Percentiles rank a stretch among this genome's conserved stretches.
Evolutionary conservation across 371 early-diverging fungal species (phyloP).

Genomic region (Homolaphlyctis polyrhiza): DNA sequence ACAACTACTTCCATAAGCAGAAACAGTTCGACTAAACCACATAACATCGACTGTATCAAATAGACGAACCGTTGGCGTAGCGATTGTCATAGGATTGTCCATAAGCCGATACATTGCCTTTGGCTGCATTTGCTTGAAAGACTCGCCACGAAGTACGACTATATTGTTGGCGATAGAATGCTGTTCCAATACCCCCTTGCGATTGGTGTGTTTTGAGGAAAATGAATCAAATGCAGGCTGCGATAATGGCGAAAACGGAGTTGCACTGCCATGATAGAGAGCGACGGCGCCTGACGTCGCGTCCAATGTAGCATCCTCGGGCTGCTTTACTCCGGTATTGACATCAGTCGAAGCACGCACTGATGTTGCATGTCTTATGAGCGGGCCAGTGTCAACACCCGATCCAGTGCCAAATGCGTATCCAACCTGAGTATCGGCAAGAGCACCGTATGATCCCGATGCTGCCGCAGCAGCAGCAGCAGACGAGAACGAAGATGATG

Average conservation of each 20-base stretch:
- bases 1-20: no score
- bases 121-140: not conserved
- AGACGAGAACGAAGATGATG: not conserved
- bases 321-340: not conserved
- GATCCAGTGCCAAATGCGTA: not conserved
- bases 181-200: not conserved
- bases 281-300: not conserved
- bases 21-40: no score
- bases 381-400: not conserved
- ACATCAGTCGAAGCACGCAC: not conserved
- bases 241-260: not conserved
- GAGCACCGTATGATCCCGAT: not conserved
- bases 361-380: not conserved
- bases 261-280: not conserved
- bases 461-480: not conserved
- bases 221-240: no score
- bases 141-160: no score
- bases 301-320: not conserved
- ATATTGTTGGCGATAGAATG: not conserved
- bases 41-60: not conserved
- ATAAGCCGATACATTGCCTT: not conserved
- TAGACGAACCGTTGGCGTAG: slow-evolving; percentile 10
- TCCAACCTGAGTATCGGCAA: not conserved
- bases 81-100: slow-evolving; percentile 9
- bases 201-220: no score